Evolutionary conservation across 495 filamentous ascomycete species (phyloP).

Genomic region (Lepraria neglecta): DNA sequence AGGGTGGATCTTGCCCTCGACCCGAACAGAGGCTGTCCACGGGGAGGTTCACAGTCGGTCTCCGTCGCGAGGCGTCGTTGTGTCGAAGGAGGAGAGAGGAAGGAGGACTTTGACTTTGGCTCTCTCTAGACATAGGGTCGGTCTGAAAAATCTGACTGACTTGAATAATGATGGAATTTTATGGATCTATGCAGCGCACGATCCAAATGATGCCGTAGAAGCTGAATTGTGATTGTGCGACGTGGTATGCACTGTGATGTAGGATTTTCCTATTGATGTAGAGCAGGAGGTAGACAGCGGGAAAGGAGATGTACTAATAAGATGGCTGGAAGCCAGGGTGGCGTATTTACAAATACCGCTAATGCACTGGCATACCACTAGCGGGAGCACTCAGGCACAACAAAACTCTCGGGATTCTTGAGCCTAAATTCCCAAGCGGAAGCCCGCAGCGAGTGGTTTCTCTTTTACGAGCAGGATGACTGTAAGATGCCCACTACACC

Average conservation of each 20-base stretch:
- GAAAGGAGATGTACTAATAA: conserved; percentile 13
- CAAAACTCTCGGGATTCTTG: neutral
- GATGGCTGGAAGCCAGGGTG: conserved; percentile 7
- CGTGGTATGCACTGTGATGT: conserved; percentile 11
- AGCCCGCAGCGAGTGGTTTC: conserved; percentile 11
- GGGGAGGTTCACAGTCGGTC: conserved; percentile 13
- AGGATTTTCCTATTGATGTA: neutral
- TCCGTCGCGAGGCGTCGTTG: conserved; percentile 14
- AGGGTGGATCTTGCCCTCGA: conserved; percentile 23
- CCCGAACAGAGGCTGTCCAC: conserved; percentile 19
- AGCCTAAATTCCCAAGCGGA: conserved; percentile 9
- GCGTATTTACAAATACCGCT: conserved; percentile 1
- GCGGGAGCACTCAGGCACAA: conserved; percentile 1
- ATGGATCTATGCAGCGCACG: conserved; percentile 18
- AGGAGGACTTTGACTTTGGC: conserved; percentile 21
- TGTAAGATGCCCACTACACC: neutral
- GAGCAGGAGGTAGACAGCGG: neutral
- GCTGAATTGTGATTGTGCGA: neutral
- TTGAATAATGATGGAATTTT: neutral
- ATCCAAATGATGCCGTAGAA: conserved; percentile 13
- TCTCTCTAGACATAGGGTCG: conserved; percentile 32
- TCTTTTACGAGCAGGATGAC: neutral
- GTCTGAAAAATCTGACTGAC: conserved; percentile 12
- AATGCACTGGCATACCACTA: neutral
- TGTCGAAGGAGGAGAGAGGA: conserved; percentile 24